These are phyloP conservation scores for Mimosa bimucronata DNA, from an alignment of 306 rosid genomes.

Conservation along the genomic window DNA sequence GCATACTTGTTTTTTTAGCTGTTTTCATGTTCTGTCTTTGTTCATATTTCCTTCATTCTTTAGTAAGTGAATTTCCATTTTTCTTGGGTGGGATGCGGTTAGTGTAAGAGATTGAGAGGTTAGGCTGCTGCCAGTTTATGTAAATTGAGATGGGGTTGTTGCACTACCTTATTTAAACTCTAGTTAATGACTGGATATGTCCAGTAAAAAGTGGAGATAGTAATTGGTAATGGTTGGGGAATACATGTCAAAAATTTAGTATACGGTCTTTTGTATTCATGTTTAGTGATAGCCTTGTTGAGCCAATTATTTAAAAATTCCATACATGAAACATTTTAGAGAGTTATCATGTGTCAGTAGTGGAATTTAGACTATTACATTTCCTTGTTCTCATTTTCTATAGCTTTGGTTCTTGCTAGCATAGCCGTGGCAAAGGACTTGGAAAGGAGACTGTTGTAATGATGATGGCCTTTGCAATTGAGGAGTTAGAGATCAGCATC, in stretches of 20 bases:
- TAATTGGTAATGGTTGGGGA: neutral
- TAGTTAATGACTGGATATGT: slow-evolving; percentile 21
- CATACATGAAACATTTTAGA: slow-evolving; percentile 6
- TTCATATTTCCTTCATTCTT: neutral
- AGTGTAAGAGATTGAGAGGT: neutral
- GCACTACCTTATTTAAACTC: slow-evolving; percentile 5
- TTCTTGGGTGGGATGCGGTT: neutral
- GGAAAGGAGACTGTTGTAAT: slow-evolving; percentile 80
- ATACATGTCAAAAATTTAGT: slow-evolving; percentile 7
- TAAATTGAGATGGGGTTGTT: slow-evolving; percentile 9
- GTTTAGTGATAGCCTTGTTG: slow-evolving; percentile 20
- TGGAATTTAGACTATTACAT: slow-evolving; percentile 15
- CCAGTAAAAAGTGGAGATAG: neutral
- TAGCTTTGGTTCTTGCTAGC: slow-evolving; percentile 55
- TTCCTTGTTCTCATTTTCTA: slow-evolving; percentile 32
- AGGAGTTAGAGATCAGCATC: slow-evolving; percentile 61
- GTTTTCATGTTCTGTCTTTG: neutral
- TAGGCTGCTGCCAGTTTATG: neutral
- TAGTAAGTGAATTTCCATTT: neutral
- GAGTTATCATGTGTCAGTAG: slow-evolving; percentile 12
- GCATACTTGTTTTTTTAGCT: slow-evolving; percentile 1
- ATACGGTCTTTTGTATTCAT: neutral
- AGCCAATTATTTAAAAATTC: slow-evolving; percentile 17
- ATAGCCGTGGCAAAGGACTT: slow-evolving; percentile 87
- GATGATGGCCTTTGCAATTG: slow-evolving; percentile 83